phyloP scores from a whole-genome alignment of 495 filamentous ascomycete species.

The Talaromyces wortmannii region DNA sequence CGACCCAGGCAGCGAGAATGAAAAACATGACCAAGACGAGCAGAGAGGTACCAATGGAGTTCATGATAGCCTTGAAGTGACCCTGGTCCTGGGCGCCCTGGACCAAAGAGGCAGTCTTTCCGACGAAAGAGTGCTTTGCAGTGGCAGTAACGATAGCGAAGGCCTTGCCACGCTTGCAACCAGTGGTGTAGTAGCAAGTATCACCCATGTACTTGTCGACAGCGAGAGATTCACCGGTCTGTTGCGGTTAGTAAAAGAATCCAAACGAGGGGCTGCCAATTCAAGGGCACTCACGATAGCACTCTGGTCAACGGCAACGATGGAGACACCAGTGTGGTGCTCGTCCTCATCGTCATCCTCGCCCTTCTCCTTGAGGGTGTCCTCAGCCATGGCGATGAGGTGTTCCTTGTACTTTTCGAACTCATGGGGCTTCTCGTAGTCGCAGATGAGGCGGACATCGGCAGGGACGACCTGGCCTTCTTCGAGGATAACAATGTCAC shows the following conservation, averaged over 20 bases:
- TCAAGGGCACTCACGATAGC: slow-evolving; percentile 37
- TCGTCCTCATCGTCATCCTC: slow-evolving; percentile 52
- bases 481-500: slow-evolving; percentile 75
- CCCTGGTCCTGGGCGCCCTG: slow-evolving; percentile 64
- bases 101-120: slow-evolving; percentile 63
- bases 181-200: slow-evolving; percentile 66
- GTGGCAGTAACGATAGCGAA: slow-evolving; percentile 59
- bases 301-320: slow-evolving; percentile 65
- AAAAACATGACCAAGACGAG: slow-evolving; percentile 67
- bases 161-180: slow-evolving; percentile 72
- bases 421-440: slow-evolving; percentile 62
- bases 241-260: not conserved
- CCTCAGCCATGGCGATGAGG: slow-evolving; percentile 48
- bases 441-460: slow-evolving; percentile 71
- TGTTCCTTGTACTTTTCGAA: slow-evolving; percentile 67
- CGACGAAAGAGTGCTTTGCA: slow-evolving; percentile 64
- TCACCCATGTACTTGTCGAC: slow-evolving; percentile 75
- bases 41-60: slow-evolving; percentile 68
- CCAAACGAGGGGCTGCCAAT: not conserved
- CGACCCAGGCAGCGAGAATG: slow-evolving; percentile 67
- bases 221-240: slow-evolving; percentile 67
- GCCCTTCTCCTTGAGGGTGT: slow-evolving; percentile 60
- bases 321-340: slow-evolving; percentile 53
- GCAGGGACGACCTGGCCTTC: slow-evolving; percentile 71
- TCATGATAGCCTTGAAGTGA: slow-evolving; percentile 81